phyloP scores from a whole-genome alignment of 169 alveolate species.

The Plasmodium gaboni region DNA sequence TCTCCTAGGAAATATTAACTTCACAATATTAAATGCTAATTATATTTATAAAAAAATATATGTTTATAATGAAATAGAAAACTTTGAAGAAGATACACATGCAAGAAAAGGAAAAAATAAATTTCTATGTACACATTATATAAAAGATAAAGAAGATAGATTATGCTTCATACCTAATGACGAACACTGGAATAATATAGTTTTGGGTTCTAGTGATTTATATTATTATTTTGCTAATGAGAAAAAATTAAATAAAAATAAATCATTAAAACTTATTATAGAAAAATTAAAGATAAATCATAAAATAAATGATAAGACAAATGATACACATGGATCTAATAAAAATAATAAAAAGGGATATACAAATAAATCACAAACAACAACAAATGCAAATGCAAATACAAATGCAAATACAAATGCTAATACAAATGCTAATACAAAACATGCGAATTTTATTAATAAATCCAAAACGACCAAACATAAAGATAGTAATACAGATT shows the following conservation, averaged over 20 bases:
- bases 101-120: conserved; percentile 35
- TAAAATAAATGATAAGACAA: not conserved
- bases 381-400: not conserved
- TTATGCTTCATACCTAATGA: conserved; percentile 27
- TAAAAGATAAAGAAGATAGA: conserved; percentile 53
- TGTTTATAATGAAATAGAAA: conserved; percentile 29
- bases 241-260: conserved; percentile 43
- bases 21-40: conserved; percentile 47
- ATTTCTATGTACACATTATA: conserved; percentile 34
- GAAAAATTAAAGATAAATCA: conserved; percentile 41
- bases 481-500: not conserved
- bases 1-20: conserved; percentile 43
- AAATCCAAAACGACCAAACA: conserved; percentile 16
- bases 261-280: conserved; percentile 23
- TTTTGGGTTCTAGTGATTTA: conserved; percentile 59
- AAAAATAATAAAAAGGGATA: not conserved
- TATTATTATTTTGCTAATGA: conserved; percentile 39
- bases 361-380: no score
- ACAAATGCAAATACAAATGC: not conserved
- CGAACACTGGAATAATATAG: conserved; percentile 59
- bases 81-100: conserved; percentile 16
- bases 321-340: not conserved
- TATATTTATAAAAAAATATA: conserved; percentile 39
- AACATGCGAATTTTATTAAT: not conserved
- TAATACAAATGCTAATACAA: not conserved